Percentiles rank a stretch among this genome's conserved stretches.
These are phyloP conservation scores for Leccinellum albellum DNA, from an alignment of 768 basidiomycete species.

Conservation along the genomic window DNA sequence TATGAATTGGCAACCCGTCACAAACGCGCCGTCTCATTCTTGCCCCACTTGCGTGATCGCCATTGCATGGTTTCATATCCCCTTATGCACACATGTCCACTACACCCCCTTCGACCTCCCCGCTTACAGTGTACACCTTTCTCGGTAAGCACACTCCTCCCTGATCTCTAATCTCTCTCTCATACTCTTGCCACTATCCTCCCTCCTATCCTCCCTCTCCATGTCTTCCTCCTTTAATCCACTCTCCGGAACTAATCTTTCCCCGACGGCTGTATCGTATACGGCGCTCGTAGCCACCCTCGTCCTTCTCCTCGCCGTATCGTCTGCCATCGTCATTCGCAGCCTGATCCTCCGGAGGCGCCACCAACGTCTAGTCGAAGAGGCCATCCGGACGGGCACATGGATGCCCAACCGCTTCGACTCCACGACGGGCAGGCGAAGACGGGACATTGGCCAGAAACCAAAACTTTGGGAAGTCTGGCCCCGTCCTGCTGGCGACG, in stretches of 20 bases:
- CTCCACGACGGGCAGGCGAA: slow-evolving; percentile 13
- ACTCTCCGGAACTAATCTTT: not conserved
- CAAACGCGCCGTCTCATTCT: not conserved
- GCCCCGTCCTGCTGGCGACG: slow-evolving; percentile 13
- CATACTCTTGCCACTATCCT: not conserved
- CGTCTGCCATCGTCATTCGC: slow-evolving; percentile 61
- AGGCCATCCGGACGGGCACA: slow-evolving; percentile 63
- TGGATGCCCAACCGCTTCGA: slow-evolving; percentile 40
- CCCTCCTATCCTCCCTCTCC: not conserved
- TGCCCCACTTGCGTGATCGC: slow-evolving; percentile 1
- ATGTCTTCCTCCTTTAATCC: slow-evolving; percentile 19
- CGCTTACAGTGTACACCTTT: slow-evolving; percentile 30
- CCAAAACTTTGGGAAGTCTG: slow-evolving; percentile 30
- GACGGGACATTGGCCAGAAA: slow-evolving; percentile 30
- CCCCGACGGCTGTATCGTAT: slow-evolving; percentile 21
- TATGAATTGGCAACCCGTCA: not conserved
- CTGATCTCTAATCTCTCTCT: not conserved
- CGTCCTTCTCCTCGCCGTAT: slow-evolving; percentile 63
- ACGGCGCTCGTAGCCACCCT: slow-evolving; percentile 59
- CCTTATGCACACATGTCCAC: not conserved
- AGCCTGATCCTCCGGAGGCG: slow-evolving; percentile 62
- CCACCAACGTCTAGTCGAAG: slow-evolving; percentile 54
- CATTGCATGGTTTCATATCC: not conserved
- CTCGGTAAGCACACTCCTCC: slow-evolving; percentile 22
- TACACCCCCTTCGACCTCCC: not conserved